phyloP scores from a whole-genome alignment of 2,329 filamentous ascomycete species.

The Pseudomassariella vexata region DNA sequence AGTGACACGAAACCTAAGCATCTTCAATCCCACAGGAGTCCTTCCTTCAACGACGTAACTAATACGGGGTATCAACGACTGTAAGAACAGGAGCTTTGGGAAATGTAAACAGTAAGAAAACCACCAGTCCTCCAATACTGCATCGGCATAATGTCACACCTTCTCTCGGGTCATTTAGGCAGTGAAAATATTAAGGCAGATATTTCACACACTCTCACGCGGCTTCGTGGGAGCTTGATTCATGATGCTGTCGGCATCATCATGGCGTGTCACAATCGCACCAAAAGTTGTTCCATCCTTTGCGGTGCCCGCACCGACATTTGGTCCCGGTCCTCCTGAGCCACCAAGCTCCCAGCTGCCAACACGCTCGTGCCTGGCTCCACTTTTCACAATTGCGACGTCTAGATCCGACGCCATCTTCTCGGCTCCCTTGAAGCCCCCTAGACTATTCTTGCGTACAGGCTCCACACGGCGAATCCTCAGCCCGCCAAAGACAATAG shows the following conservation, averaged over 20 bases:
- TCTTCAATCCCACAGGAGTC: no score
- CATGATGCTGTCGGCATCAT: conserved; percentile 1
- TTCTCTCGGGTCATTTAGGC: no score
- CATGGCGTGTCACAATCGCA: background rate
- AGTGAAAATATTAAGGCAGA: no score
- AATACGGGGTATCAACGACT: no score
- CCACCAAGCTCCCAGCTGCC: conserved; percentile 44
- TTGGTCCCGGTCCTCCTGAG: conserved; percentile 17
- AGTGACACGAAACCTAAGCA: no score
- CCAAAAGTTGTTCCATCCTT: background rate
- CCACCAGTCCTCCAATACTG: no score
- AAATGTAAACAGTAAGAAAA: no score
- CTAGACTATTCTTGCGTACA: conserved; percentile 13
- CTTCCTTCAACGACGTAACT: no score
- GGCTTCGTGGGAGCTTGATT: no score
- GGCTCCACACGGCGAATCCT: conserved; percentile 20
- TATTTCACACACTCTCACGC: no score
- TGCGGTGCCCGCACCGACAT: background rate
- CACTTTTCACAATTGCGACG: conserved; percentile 31
- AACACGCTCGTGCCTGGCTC: conserved; percentile 36
- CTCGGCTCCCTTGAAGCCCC: conserved; percentile 39
- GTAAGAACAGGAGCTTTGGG: no score
- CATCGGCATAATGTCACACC: no score
- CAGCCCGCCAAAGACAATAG: conserved; percentile 25
- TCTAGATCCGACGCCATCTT: conserved; percentile 39